Percentiles rank a stretch among this genome's conserved stretches.
phyloP scores from a whole-genome alignment of 176 grass and related monocot species.

The Oryza meyeriana region DNA sequence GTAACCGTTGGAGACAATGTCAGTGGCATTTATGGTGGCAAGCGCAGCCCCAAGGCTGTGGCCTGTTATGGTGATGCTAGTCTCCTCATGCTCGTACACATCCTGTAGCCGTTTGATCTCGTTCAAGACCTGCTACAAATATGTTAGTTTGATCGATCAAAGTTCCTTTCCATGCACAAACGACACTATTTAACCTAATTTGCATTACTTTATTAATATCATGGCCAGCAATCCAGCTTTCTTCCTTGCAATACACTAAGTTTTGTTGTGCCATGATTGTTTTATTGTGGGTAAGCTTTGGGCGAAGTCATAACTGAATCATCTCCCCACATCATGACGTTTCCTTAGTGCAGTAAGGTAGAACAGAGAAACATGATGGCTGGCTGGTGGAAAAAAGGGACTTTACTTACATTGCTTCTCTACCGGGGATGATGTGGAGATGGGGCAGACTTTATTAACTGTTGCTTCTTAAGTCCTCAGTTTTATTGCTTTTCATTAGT shows the following conservation, averaged over 20 bases:
- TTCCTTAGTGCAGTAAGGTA: slow-evolving; percentile 22
- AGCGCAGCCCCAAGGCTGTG: slow-evolving; percentile 87
- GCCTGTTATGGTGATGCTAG: slow-evolving; percentile 82
- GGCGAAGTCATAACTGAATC: not conserved
- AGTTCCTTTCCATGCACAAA: not conserved
- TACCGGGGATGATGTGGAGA: not conserved
- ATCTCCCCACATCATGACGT: slow-evolving; percentile 13
- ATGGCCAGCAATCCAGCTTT: not conserved
- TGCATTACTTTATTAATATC: not conserved
- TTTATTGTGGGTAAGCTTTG: slow-evolving; percentile 1
- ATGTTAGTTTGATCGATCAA: slow-evolving; percentile 11
- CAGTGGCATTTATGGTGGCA: slow-evolving; percentile 69
- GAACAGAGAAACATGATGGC: not conserved
- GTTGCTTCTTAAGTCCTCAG: not conserved
- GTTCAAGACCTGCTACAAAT: slow-evolving; percentile 56
- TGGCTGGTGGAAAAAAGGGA: not conserved
- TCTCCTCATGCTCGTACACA: slow-evolving; percentile 65
- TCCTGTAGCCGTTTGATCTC: slow-evolving; percentile 65
- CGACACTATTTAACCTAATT: not conserved
- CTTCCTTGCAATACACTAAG: slow-evolving; percentile 11
- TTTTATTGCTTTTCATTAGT: not conserved
- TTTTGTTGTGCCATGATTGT: slow-evolving; percentile 5
- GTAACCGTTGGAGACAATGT: slow-evolving; percentile 60
- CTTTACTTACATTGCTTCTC: not conserved
- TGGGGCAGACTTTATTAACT: not conserved